Percentiles rank a stretch among this genome's conserved stretches.
Conservation (phyloP, 192 early-diverging fungal genomes). For the Coemansia asiatica region DNA sequence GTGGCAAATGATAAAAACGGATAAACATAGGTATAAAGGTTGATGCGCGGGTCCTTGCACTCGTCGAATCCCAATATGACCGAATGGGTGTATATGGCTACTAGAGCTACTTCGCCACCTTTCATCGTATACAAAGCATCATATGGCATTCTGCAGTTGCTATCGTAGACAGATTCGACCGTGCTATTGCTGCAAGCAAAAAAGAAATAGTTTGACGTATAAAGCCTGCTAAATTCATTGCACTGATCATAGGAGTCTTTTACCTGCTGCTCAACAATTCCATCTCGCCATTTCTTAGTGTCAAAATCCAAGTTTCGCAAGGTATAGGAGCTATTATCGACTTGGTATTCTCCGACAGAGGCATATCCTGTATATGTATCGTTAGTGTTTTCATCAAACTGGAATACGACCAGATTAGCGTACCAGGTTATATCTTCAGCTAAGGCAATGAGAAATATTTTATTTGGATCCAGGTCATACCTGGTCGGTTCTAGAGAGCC, state of each 20-base stretch:
- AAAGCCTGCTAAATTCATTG: background rate
- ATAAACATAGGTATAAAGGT: background rate
- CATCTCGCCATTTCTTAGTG: background rate
- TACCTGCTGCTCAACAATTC: background rate
- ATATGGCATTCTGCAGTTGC: background rate
- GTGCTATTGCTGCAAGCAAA: background rate
- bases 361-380: background rate
- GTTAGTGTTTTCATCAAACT: background rate
- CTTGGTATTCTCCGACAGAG: background rate
- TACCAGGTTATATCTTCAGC: background rate
- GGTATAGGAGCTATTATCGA: background rate
- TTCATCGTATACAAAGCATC: background rate
- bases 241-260: background rate
- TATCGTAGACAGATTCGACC: background rate
- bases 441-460: background rate
- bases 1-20: background rate
- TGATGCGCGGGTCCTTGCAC: background rate
- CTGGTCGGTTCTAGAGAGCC: background rate
- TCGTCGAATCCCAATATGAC: background rate
- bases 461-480: background rate
- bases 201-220: background rate
- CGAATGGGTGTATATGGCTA: background rate
- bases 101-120: background rate
- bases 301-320: background rate
- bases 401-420: background rate